Evolutionary conservation across 768 basidiomycete genomes (phyloP), one percentile per base, ranked within the genome.

Genomic region (Termitomyces sp.): DNA sequence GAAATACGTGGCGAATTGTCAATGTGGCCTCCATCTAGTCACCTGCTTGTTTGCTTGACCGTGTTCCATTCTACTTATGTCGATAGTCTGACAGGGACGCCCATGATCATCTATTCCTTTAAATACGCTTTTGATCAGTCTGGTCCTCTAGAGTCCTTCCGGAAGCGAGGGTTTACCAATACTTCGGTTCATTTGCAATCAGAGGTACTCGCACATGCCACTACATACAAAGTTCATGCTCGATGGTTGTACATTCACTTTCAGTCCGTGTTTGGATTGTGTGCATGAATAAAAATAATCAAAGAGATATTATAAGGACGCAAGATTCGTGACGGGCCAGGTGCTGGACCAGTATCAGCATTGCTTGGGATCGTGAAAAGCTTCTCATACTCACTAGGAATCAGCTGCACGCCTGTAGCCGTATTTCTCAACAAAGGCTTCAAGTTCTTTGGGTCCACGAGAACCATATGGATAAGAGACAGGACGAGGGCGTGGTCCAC

Each of bases 401-500:
- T 79, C 74, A 40, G 70, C 70, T 39, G 80, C 69, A 40, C 93
- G 83, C 71, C 77, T 87, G 78, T 82, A 98, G 6, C 92, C 94
- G 67, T 86, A 87, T 68, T 83, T 83, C 52, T 59, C 63, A 60
- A 89, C 85, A 68, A 94, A 99, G 0, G 68, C 72, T 21, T 92
- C 90, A 39, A 98, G 76, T 67, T 87, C 79, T 62, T 84, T 84
- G 0, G 96, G 97, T n/a, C 95, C 97, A 58, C 97, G 86, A 56
- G 94, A 94, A 44, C 97, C 97, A 68, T 98, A 99, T 5, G 86
- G 84, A 74, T 99, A 99, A 17, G 79, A 69, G 47, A 82, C 73
- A 5, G 91, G 94, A 65, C 72, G 85, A 49, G 95, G 94, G 32
- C 72, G 73, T 40, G 75, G 73, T 4, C 86, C 89, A 43, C 74